phyloP scores from a whole-genome alignment of 306 rosid species.

The Cicer arietinum region DNA sequence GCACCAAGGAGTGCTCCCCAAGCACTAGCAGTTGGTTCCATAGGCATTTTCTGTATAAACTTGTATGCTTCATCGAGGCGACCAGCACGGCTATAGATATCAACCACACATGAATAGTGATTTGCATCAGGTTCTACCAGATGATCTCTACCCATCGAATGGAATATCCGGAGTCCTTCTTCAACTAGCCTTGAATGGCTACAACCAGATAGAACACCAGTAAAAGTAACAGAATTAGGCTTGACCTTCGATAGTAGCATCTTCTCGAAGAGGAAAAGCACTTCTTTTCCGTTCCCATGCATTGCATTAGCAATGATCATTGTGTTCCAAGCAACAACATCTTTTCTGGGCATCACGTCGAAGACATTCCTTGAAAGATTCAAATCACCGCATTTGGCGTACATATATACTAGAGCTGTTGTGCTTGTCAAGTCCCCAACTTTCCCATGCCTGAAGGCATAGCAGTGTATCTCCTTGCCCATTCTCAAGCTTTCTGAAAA shows the following conservation, averaged over 20 bases:
- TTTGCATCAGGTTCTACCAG: conserved; percentile 51
- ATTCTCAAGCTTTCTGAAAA: conserved; percentile 55
- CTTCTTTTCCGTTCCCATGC: conserved; percentile 64
- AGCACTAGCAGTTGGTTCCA: conserved; percentile 58
- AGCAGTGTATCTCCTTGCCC: conserved; percentile 61
- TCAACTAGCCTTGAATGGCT: conserved; percentile 63
- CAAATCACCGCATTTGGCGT: conserved; percentile 64
- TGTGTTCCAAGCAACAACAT: conserved; percentile 61
- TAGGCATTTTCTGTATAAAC: conserved; percentile 57
- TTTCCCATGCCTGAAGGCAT: conserved; percentile 51
- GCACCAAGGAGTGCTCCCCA: conserved; percentile 68
- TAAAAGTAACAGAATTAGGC: conserved; percentile 58
- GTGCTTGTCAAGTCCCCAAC: conserved; percentile 47
- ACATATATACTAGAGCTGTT: conserved; percentile 53
- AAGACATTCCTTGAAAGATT: conserved; percentile 51
- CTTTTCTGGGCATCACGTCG: conserved; percentile 48
- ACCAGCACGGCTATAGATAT: conserved; percentile 57
- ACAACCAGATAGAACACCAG: conserved; percentile 61
- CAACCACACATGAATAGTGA: conserved; percentile 61
- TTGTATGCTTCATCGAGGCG: conserved; percentile 54
- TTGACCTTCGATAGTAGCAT: conserved; percentile 50
- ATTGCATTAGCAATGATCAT: conserved; percentile 60
- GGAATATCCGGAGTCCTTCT: conserved; percentile 48
- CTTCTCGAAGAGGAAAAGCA: conserved; percentile 45
- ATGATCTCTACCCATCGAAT: conserved; percentile 59